Evolutionary conservation across 2,329 filamentous ascomycete species (phyloP).

Genomic region (Leptosphaerulina australis): DNA sequence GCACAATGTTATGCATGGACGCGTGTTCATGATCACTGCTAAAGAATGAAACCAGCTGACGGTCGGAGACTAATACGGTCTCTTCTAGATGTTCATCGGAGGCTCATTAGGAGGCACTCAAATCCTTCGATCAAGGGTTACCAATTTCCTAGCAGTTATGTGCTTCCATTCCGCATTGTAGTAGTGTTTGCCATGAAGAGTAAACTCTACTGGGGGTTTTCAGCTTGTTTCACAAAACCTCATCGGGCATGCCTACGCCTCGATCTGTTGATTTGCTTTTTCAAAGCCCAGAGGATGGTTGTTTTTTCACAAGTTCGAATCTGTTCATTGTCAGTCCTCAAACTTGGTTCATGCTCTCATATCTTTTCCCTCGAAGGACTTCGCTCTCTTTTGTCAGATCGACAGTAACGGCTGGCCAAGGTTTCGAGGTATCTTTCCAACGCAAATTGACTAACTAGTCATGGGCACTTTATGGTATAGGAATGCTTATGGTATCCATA

Average conservation of each 20-base stretch:
- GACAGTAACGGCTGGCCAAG: constrained; percentile 17
- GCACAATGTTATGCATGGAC: constrained; percentile 9
- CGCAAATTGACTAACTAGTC: constrained; percentile 29
- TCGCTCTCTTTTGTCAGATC: neutral
- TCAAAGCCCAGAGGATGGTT: neutral
- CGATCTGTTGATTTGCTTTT: neutral
- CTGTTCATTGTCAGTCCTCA: neutral
- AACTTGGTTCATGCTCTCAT: neutral
- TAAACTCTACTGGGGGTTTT: neutral
- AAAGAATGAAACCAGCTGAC: neutral
- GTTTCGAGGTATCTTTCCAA: constrained; percentile 28
- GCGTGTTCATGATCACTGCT: neutral
- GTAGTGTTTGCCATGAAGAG: no score
- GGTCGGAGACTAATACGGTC: neutral
- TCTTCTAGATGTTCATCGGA: neutral
- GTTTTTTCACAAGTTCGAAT: neutral
- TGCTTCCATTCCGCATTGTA: neutral
- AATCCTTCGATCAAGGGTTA: neutral
- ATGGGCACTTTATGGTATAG: constrained; percentile 40
- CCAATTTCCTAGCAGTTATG: neutral
- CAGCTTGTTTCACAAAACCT: neutral
- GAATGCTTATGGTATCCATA: constrained; percentile 36
- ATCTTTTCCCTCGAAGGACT: neutral
- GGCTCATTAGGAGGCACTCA: no score
- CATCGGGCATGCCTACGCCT: neutral